Base-by-base conservation (phyloP, 352 stramenopile genomes). In the Phytophthora rubi region DNA sequence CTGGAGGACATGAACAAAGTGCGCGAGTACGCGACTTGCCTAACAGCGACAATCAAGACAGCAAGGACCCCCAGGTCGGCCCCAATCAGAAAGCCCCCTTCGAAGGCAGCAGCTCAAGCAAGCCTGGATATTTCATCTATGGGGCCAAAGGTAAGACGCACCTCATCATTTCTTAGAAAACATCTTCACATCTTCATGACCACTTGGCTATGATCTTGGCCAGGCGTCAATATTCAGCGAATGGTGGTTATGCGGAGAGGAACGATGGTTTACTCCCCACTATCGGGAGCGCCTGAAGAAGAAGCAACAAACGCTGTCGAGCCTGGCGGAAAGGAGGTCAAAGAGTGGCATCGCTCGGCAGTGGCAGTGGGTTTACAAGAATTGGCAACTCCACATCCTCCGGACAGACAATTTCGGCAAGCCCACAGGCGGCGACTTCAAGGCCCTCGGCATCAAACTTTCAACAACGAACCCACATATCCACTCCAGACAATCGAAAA, bases 321-420 rank as follows among this genome's bases (percentile, higher is more conserved):
- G 3, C 33, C 49, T n/a, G 44, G 12, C 7, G 32, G 8, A 6
- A 54, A 52, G 32, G 59, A 70, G 18, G 28, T 59, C 16, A 73
- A 74, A 44, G 30, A 28, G 10, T 74, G 70, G 65, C 70, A 62
- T 59, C 65, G 70, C 8, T 74, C 70, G 26, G 68, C 59, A 3
- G 55, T 61, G 10, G 30, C 56, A 15, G 23, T 4, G 23, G 35
- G 58, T 16, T 35, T 59, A 15, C 47, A 65, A 58, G 51, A 21
- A 15, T 15, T 68, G 12, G 26, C 51, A 55, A 10, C 21, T 4
- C 65, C 70, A n/a, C 65, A 66, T 33, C 70, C 55, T 53, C 70
- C 65, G 4, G 48, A 33, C 4, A 52, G 59, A 63, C 59, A 55
- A 16, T 56, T 65, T 23, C 55, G 26, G 2, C 18, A 61, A 28